These are phyloP conservation scores for Chaetomium cochliodes DNA, from an alignment of 495 filamentous ascomycete species.

Conservation along the genomic window DNA sequence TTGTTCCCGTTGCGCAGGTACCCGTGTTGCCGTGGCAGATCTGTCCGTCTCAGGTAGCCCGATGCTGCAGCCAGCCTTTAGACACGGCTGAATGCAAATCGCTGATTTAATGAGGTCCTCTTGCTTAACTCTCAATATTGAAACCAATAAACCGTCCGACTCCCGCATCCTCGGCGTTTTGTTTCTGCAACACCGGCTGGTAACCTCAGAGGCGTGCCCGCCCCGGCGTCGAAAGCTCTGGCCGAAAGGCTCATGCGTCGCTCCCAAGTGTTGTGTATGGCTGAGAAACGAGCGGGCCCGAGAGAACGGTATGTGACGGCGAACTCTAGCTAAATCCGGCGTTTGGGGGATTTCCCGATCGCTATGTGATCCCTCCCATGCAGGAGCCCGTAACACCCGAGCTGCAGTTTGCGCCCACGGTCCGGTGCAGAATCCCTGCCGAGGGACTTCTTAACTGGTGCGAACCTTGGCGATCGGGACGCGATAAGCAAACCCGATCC, in stretches of 20 bases:
- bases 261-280: not conserved
- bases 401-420: not conserved
- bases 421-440: not conserved
- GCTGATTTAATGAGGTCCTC: not conserved
- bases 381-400: not conserved
- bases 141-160: not conserved
- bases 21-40: slow-evolving; percentile 1
- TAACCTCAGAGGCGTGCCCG: not conserved
- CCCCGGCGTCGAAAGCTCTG: not conserved
- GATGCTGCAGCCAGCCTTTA: slow-evolving; percentile 10
- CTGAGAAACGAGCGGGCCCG: not conserved
- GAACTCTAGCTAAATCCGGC: not conserved
- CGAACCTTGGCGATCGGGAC: not conserved
- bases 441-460: not conserved
- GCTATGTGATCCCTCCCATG: not conserved
- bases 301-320: not conserved
- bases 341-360: not conserved
- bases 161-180: too few relatives aligned
- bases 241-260: not conserved
- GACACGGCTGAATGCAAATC: not conserved
- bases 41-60: not conserved
- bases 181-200: not conserved
- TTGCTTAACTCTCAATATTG: not conserved
- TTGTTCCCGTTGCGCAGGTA: not conserved
- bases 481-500: not conserved